A percentile compares a stretch with the other conserved stretches of the same genome.
Evolutionary conservation across 2,329 filamentous ascomycete species (phyloP).

Genomic region (Fusarium keratoplasticum): DNA sequence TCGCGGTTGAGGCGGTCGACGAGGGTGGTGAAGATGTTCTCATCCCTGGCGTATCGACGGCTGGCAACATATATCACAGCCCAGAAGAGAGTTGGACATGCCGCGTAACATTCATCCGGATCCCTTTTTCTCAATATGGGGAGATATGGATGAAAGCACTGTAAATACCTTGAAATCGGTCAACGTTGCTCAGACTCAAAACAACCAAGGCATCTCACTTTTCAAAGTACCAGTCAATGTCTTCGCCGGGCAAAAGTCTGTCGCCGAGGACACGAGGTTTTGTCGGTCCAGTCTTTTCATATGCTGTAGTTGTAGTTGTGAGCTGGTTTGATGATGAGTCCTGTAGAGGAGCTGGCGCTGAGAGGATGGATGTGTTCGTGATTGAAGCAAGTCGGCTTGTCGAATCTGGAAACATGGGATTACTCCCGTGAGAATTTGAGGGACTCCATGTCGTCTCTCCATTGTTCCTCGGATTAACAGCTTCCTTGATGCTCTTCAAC

Average conservation of each 20-base stretch:
- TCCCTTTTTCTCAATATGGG: conserved; percentile 62
- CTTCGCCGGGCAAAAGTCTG: conserved; percentile 61
- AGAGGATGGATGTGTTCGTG: conserved; percentile 11
- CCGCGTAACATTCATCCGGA: conserved; percentile 63
- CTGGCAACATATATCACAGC: conserved; percentile 63
- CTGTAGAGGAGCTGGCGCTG: conserved; percentile 17
- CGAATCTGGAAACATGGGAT: conserved; percentile 36
- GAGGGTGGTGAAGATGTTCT: conserved; percentile 57
- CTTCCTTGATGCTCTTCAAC: conserved; percentile 66
- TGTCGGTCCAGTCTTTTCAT: conserved; percentile 44
- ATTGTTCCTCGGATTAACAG: conserved; percentile 51
- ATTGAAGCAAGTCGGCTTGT: conserved; percentile 20
- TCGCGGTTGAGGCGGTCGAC: conserved; percentile 60
- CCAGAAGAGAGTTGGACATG: conserved; percentile 65
- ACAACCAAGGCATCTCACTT: conserved; percentile 49
- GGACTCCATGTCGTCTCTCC: conserved; percentile 43
- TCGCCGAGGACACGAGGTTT: conserved; percentile 60
- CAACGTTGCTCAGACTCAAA: background rate
- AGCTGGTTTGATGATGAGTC: conserved; percentile 6
- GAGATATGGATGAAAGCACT: conserved; percentile 64
- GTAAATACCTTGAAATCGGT: conserved; percentile 57
- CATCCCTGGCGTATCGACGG: conserved; percentile 60
- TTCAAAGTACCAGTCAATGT: conserved; percentile 67
- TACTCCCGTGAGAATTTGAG: conserved; percentile 44
- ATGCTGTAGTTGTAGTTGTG: conserved; percentile 7